These are phyloP conservation scores for Phytophthora macrochlamydospora DNA, from an alignment of 352 stramenopile species.

Conservation along the genomic window DNA sequence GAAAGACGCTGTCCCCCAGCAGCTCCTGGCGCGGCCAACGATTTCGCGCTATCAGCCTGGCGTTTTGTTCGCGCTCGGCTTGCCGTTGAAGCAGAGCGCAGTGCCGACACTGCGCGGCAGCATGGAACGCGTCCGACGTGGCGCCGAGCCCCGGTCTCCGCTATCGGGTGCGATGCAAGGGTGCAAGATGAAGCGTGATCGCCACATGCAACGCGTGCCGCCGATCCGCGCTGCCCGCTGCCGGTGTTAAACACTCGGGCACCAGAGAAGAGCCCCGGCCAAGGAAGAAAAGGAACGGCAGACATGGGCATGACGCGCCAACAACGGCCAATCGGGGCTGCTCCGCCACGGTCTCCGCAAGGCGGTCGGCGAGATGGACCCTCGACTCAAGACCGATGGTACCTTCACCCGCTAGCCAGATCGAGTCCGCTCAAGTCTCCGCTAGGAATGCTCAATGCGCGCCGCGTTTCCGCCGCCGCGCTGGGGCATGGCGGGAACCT, in stretches of 20 bases:
- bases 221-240: background rate
- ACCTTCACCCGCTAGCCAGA: background rate
- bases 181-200: no score
- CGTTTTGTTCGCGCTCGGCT: no score
- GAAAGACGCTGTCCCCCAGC: background rate
- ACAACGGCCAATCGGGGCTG: background rate
- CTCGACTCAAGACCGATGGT: background rate
- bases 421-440: background rate
- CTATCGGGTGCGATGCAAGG: background rate
- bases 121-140: background rate
- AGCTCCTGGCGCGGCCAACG: no score
- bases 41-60: no score
- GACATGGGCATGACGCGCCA: background rate
- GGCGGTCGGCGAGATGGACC: background rate
- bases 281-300: no score
- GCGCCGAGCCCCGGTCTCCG: background rate
- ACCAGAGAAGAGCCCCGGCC: background rate
- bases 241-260: background rate
- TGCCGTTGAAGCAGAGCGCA: no score
- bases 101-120: no score
- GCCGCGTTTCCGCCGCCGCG: background rate
- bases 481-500: background rate
- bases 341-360: background rate
- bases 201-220: slow-evolving; percentile 1
- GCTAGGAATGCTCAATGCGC: background rate